These are phyloP conservation scores for Amoebophrya sp. DNA, from an alignment of 169 alveolate species.

Conservation along the genomic window DNA sequence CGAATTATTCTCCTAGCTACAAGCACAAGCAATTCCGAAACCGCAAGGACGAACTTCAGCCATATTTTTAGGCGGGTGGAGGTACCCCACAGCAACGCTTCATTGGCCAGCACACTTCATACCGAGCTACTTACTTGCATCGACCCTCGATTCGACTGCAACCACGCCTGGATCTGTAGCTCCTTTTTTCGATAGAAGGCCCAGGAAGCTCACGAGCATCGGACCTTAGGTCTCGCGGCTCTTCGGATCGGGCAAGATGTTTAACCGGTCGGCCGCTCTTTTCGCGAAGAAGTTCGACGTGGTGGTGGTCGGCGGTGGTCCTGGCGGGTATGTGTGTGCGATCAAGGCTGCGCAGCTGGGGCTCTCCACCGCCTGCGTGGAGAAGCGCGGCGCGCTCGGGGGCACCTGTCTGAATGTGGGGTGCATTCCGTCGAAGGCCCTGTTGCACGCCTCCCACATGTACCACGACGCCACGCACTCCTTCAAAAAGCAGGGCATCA, in stretches of 20 bases:
- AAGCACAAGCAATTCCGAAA: too few relatives aligned
- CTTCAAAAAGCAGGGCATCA: constrained; percentile 52
- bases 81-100: too few relatives aligned
- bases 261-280: neutral
- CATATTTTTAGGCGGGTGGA: too few relatives aligned
- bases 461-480: constrained; percentile 41
- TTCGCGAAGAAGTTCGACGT: constrained; percentile 44
- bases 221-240: too few relatives aligned
- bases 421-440: constrained; percentile 90
- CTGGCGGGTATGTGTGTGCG: constrained; percentile 90
- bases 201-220: too few relatives aligned
- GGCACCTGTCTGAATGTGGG: constrained; percentile 98
- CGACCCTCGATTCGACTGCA: too few relatives aligned
- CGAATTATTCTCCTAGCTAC: too few relatives aligned
- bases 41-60: too few relatives aligned
- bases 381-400: constrained; percentile 78
- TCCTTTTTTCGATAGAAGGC: too few relatives aligned
- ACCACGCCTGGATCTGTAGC: too few relatives aligned
- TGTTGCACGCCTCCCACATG: constrained; percentile 80
- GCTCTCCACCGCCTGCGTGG: constrained; percentile 81
- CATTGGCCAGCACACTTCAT: too few relatives aligned
- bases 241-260: neutral
- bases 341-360: constrained; percentile 88
- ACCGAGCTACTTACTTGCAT: too few relatives aligned
- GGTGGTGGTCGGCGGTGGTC: constrained; percentile 82